Base-by-base conservation (phyloP, 2,329 filamentous ascomycete species). In the Trichothecium sympodiale region DNA sequence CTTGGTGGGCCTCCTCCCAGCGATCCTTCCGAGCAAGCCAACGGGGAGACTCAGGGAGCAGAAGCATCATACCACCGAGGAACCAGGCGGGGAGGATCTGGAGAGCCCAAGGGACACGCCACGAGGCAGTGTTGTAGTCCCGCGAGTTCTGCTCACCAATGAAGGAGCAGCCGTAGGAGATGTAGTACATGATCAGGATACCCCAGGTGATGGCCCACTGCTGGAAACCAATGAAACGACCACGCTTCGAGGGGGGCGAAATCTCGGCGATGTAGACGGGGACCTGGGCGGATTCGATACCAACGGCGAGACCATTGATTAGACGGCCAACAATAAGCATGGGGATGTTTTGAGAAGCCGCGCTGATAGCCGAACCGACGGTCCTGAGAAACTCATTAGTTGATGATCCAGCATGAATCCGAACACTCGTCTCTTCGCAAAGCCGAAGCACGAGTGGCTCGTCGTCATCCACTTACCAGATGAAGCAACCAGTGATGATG, bases 161-260 rank as follows among this genome's bases (percentile, higher is more conserved):
- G 50, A 68, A 76, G 37, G 70, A 74, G 53, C 71, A 75, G 16
- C 77, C 81, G 48, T 78, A 71, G 16, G 70, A 69, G 53, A 82
- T 71, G 51, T 76, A 78, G 61, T 80, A 82, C 75, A 80, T 80
- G 59, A 79, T 76, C 43, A 80, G 52, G 44, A 80, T 80, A 39
- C 56, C 56, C 54, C 55, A 82, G 37, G 80, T 83, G 43, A 87
- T 85, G 33, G 80, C 77, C 64, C 79, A 80, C 53, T 86, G 81
- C 54, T 86, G 80, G 36, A 74, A 69, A 37, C 78, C 76, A 18
- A 87, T 79, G 32, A 87, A 79, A 55, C 23, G 70, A 18, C 79
- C 79, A 41, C 79, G 72, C 36, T 57, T 54, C 4, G 69, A 68
- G 29, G 71, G 71, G 8, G 50, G 45, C 4, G 47, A 77, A 63